Base-by-base conservation (phyloP, 2,329 filamentous ascomycete species). In the Huntiella omanensis region DNA sequence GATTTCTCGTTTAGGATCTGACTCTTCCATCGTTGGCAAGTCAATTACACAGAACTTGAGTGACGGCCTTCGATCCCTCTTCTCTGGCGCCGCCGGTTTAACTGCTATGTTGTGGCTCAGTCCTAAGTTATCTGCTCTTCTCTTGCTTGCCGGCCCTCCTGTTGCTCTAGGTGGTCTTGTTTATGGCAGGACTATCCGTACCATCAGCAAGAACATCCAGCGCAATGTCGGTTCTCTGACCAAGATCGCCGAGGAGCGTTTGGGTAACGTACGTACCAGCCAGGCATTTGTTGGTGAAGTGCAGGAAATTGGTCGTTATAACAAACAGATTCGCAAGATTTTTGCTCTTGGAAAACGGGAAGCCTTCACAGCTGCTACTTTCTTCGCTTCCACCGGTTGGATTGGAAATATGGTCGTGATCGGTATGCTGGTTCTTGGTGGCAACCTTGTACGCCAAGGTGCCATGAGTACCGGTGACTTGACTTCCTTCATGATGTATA, bases 401-500 rank as follows among this genome's bases (percentile, higher is more conserved):
- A 81, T 88, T 62, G 91, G 91, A 19, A 98, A 98, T 57, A 83
- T 96, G 77, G 96, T 91, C 1, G 88, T 98, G 52, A 67, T 98
- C 47, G 82, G 83, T 10, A 75, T 98, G 57, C 71, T 98, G 1
- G 83, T 93, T 56, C 83, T 88, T 32, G 91, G 92, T 52, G 86
- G 91, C 47, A 80, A 80, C 50, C 85, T 95, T 64, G 91, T 98
- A 32, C 80, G 86, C 54, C 76, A 74, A 8, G 91, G 91, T 1
- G 69, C 78, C 37, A 91, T 98, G 66, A 84, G 76, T 5, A 78
- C 96, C 41, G 91, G 91, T 54, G 88, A 98, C 53, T 65, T 98
- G 38, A 92, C 91, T 1, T 93, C 86, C 0, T 98, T 98, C 63
- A 73, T 98, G 65, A 96, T 98, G 88, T 98, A 96, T 62, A 93